Evolutionary conservation across 257 asterid genomes (phyloP).

Genomic region (Petunia secreta): DNA sequence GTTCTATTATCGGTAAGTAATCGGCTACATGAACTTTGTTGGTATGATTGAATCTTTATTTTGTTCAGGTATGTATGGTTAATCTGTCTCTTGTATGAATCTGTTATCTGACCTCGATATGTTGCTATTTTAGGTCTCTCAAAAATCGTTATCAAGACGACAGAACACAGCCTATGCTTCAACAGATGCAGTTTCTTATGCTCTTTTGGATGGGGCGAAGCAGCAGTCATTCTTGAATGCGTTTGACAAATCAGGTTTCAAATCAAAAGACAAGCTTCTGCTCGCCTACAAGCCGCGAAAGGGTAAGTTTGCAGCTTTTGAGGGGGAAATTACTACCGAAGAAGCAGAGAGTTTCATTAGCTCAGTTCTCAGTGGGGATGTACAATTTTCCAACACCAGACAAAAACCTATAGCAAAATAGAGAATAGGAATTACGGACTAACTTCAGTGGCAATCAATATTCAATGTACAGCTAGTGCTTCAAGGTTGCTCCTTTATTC

Average conservation of each 20-base stretch:
- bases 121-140: conserved; percentile 58
- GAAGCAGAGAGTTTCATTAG: conserved; percentile 67
- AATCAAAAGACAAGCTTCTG: conserved; percentile 58
- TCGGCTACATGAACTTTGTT: neutral
- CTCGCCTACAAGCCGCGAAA: conserved; percentile 84
- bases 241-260: conserved; percentile 69
- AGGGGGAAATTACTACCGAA: conserved; percentile 59
- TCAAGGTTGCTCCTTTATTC: neutral
- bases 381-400: conserved; percentile 62
- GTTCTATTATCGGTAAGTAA: conserved; percentile 67
- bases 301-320: conserved; percentile 62
- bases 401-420: conserved; percentile 60
- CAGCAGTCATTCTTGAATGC: conserved; percentile 69
- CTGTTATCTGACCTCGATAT: neutral
- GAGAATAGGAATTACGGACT: neutral
- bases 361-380: conserved; percentile 74
- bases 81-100: neutral
- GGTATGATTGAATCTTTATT: no score
- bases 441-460: neutral
- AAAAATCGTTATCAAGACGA: conserved; percentile 70
- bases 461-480: neutral
- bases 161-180: conserved; percentile 45
- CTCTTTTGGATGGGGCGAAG: conserved; percentile 74
- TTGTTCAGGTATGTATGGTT: neutral
- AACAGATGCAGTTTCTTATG: conserved; percentile 63